Evolutionary conservation across 2,329 filamentous ascomycete genomes (phyloP).

Genomic region (Gyromitra esculenta): DNA sequence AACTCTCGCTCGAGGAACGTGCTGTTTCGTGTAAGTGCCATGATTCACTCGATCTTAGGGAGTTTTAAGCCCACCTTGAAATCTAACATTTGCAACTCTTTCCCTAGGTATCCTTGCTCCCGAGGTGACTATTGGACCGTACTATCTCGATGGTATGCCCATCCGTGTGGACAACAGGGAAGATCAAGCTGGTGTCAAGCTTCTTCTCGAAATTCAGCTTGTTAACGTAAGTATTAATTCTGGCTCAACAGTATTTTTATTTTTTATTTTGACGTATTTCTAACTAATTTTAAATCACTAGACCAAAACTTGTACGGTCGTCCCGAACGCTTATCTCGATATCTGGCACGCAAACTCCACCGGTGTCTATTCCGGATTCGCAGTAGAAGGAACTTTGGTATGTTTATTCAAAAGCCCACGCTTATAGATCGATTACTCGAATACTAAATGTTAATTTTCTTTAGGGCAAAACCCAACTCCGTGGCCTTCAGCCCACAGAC

Average conservation of each 20-base stretch:
- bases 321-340: slow-evolving; percentile 62
- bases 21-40: slow-evolving; percentile 28
- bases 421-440: neutral
- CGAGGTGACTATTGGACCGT: slow-evolving; percentile 65
- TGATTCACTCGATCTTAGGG: neutral
- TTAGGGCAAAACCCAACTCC: slow-evolving; percentile 48
- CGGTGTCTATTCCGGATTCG: slow-evolving; percentile 63
- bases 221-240: slow-evolving; percentile 59
- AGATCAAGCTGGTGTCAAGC: slow-evolving; percentile 61
- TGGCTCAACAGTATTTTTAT: neutral
- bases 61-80: slow-evolving; percentile 43
- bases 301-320: slow-evolving; percentile 61
- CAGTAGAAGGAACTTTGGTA: slow-evolving; percentile 36
- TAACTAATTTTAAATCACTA: slow-evolving; percentile 4
- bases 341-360: slow-evolving; percentile 64
- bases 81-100: neutral
- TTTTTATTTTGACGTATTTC: neutral
- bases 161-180: slow-evolving; percentile 63
- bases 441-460: neutral
- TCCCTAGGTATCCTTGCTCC: slow-evolving; percentile 64
- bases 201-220: slow-evolving; percentile 63
- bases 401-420: neutral
- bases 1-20: neutral
- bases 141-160: slow-evolving; percentile 60
- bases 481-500: slow-evolving; percentile 40